Evolutionary conservation across 2,329 filamentous ascomycete genomes (phyloP), one percentile per base, ranked within the genome.

Genomic region (Stemphylium lycopersici): DNA sequence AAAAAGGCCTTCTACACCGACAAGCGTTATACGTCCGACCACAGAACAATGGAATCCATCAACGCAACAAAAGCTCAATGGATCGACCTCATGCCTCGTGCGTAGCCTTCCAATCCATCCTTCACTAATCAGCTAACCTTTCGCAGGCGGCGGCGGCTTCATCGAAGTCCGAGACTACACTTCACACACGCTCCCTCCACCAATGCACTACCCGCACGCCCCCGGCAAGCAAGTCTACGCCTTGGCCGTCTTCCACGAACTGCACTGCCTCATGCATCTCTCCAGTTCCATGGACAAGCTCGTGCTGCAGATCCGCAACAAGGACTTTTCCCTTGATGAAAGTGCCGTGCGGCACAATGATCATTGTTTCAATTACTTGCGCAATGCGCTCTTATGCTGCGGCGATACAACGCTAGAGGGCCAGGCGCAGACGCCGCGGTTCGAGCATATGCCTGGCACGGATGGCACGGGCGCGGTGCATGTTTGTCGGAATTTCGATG

Each of bases 351-450:
- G 47, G 36, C 68, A 71, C 26, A 69, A 66, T 32, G 66, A 69
- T 32, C 68, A 71, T 34, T 71, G 68, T 45, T 63, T 69, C 42
- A 63, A 69, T 32, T 71, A 71, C 39, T 26, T 71, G 26, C 48
- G 66, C 24, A 67, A 50, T 32, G 61, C 66, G 8, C 42, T 70
- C 11, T 59, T 68, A 58, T 71, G 67, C 32, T 52, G 41, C 26
- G 67, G 63, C 6, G 66, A 71, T 51, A 65, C 63, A 33, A 61
- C 65, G 20, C 50, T 71, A 1, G 68, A 71, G 46, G 68, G 67
- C 2, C 60, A 66, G 51, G 39, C 47, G 12, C 50, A 55, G 31
- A 40, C 54, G 3, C 39, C 48, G 0, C 46, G 45, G 15, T 13
- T 58, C 11, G 39, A 58, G 37, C 34, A 55, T 12, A 32, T 54